Evolutionary conservation across 768 basidiomycete species (phyloP).

Genomic region (Tulasnella sp.): DNA sequence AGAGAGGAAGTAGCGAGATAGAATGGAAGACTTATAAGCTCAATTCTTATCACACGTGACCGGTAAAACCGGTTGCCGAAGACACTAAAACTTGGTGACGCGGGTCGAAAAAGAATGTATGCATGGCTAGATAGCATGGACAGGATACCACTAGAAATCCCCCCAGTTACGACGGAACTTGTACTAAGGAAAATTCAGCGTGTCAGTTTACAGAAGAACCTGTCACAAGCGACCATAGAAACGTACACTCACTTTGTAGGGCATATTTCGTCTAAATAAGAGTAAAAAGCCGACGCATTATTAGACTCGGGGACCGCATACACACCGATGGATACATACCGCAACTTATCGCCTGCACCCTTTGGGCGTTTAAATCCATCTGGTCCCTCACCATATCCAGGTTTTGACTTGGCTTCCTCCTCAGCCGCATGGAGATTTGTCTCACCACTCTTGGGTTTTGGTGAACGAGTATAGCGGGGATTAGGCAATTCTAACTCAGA

Average conservation of each 20-base stretch:
- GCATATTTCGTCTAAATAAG: slow-evolving; percentile 54
- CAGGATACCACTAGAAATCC: slow-evolving; percentile 47
- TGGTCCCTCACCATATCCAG: slow-evolving; percentile 62
- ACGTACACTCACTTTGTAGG: slow-evolving; percentile 60
- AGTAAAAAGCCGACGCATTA: too few relatives aligned
- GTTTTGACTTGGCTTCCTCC: slow-evolving; percentile 40
- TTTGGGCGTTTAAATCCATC: slow-evolving; percentile 65
- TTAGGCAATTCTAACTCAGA: slow-evolving; percentile 1
- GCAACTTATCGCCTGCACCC: slow-evolving; percentile 64
- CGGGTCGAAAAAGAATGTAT: too few relatives aligned
- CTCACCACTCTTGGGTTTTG: slow-evolving; percentile 59
- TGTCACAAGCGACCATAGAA: not conserved
- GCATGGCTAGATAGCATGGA: too few relatives aligned
- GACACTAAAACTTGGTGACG: too few relatives aligned
- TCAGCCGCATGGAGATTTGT: slow-evolving; percentile 48
- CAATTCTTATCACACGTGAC: too few relatives aligned
- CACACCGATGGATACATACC: slow-evolving; percentile 40
- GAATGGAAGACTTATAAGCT: too few relatives aligned
- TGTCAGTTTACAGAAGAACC: not conserved
- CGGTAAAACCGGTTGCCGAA: too few relatives aligned
- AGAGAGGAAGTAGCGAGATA: too few relatives aligned
- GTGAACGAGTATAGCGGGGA: slow-evolving; percentile 30
- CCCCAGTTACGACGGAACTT: slow-evolving; percentile 85
- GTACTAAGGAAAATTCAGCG: slow-evolving; percentile 41
- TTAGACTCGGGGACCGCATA: too few relatives aligned